Percentiles rank a stretch among this genome's conserved stretches.
These are phyloP conservation scores for Neoboletus subvelutipes DNA, from an alignment of 768 basidiomycete genomes.

Conservation along the genomic window DNA sequence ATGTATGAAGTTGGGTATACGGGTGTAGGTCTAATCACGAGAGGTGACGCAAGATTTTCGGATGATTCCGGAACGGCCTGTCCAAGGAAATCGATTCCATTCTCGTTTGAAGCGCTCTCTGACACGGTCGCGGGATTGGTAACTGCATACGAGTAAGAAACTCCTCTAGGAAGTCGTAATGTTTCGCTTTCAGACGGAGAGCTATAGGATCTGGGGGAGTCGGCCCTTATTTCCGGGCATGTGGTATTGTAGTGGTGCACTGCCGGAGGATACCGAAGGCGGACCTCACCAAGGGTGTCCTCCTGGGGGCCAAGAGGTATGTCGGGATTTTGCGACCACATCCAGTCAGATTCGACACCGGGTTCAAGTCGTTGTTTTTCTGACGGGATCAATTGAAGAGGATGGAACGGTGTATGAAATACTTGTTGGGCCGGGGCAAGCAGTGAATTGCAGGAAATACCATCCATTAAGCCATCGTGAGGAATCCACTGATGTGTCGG, in stretches of 20 bases:
- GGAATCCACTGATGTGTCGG: conserved; percentile 15
- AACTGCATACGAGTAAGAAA: conserved; percentile 4
- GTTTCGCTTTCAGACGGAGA: conserved; percentile 13
- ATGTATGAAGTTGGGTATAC: conserved; percentile 28
- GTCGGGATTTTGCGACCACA: conserved; percentile 21
- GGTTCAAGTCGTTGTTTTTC: conserved; percentile 13
- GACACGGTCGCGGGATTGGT: conserved; percentile 5
- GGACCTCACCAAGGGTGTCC: conserved; percentile 7
- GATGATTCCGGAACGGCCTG: conserved; percentile 5
- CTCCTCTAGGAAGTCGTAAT: conserved; percentile 9
- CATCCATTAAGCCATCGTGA: conserved; percentile 11
- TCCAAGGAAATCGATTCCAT: background rate
- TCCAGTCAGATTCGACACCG: conserved; percentile 10
- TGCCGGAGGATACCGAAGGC: conserved; percentile 7
- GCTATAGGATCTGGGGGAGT: conserved; percentile 3
- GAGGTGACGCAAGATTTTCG: conserved; percentile 15
- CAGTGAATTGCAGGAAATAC: conserved; percentile 8
- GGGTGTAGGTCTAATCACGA: conserved; percentile 30
- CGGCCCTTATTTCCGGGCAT: conserved; percentile 5
- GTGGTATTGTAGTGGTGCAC: conserved; percentile 5
- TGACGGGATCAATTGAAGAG: conserved; percentile 22
- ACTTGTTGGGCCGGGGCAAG: conserved; percentile 31
- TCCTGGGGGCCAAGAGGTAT: conserved; percentile 5
- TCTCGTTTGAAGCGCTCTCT: conserved; percentile 6
- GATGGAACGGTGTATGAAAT: conserved; percentile 26